Evolutionary conservation across 495 filamentous ascomycete species (phyloP).

Genomic region (Hypoxylon lienhwacheense): DNA sequence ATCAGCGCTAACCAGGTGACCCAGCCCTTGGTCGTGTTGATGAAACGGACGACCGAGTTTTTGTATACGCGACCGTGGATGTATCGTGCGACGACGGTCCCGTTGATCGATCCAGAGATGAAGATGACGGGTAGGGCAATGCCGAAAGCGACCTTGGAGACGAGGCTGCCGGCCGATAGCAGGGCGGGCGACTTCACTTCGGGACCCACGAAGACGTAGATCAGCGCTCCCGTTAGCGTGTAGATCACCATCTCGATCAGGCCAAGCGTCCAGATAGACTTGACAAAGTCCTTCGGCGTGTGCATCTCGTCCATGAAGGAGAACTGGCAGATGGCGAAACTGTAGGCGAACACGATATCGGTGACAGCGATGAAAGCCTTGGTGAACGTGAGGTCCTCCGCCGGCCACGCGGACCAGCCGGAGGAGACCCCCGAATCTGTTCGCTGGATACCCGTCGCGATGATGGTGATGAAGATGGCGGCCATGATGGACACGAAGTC

Average conservation of each 20-base stretch:
- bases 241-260: constrained; percentile 68
- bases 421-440: constrained; percentile 41
- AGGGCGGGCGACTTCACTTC: constrained; percentile 71
- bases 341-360: constrained; percentile 76
- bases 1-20: constrained; percentile 63
- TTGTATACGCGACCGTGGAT: constrained; percentile 65
- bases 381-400: constrained; percentile 42
- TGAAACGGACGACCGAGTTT: constrained; percentile 56
- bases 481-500: constrained; percentile 65
- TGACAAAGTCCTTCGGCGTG: constrained; percentile 64
- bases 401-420: constrained; percentile 49
- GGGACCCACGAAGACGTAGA: constrained; percentile 74
- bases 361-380: constrained; percentile 65
- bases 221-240: constrained; percentile 64
- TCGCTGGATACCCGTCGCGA: constrained; percentile 61
- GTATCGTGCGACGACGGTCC: constrained; percentile 61
- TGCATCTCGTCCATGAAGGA: constrained; percentile 78
- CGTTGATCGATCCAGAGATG: constrained; percentile 66
- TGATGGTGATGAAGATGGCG: constrained; percentile 69
- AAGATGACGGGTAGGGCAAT: constrained; percentile 81
- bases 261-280: constrained; percentile 67
- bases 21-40: constrained; percentile 62
- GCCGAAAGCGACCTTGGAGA: constrained; percentile 76
- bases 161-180: constrained; percentile 58
- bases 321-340: constrained; percentile 72